Evolutionary conservation across 306 rosid genomes (phyloP).

Genomic region (Citrullus mucosospermus): DNA sequence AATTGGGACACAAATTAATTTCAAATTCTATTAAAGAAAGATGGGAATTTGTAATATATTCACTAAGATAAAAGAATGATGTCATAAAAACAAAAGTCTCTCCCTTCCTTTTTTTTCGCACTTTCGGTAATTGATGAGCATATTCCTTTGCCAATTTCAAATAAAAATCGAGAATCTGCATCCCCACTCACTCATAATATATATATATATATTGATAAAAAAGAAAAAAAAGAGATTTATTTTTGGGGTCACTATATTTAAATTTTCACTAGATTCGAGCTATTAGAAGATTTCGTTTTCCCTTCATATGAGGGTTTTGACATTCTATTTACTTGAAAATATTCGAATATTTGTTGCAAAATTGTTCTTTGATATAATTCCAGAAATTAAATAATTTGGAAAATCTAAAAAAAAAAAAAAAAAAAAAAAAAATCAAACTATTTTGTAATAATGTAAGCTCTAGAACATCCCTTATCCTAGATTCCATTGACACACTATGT

Average conservation of each 20-base stretch:
- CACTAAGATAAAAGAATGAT: not conserved
- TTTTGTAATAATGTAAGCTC: no score
- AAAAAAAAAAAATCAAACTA: no score
- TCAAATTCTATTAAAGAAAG: not conserved
- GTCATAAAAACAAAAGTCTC: not conserved
- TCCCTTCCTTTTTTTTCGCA: not conserved
- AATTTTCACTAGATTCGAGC: not conserved
- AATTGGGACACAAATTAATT: no score
- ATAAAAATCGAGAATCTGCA: not conserved
- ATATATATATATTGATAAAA: not conserved
- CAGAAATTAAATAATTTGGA: no score
- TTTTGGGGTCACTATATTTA: not conserved
- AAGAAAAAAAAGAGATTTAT: not conserved
- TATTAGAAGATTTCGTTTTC: not conserved
- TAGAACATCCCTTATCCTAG: no score
- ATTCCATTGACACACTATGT: no score
- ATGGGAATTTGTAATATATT: not conserved
- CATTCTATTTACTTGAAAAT: not conserved
- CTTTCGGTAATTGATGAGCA: slow-evolving; percentile 4
- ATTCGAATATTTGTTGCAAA: not conserved
- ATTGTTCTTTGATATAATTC: not conserved
- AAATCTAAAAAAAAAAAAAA: no score
- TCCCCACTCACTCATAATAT: not conserved
- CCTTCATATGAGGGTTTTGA: not conserved
- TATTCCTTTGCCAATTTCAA: not conserved